Conservation (phyloP, 495 filamentous ascomycete genomes). For the Penicillium nucicola region DNA sequence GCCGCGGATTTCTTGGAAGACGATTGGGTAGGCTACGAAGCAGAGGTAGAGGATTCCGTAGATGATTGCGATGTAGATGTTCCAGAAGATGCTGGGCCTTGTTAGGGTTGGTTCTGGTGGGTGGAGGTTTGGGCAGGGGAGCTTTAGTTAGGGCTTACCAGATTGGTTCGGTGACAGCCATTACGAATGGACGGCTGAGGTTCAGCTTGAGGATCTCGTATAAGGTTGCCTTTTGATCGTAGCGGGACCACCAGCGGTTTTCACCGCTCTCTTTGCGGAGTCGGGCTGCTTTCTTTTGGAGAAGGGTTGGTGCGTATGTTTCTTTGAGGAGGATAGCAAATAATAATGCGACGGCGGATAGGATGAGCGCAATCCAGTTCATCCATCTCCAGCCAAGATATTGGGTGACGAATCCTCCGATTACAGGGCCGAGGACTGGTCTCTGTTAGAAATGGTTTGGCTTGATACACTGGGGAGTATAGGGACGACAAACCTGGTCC, state of each 20-base stretch:
- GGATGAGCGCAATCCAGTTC: conserved; percentile 75
- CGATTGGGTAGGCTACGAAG: conserved; percentile 78
- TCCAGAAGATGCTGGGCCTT: conserved; percentile 63
- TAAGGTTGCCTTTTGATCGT: conserved; percentile 61
- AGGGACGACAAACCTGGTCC: conserved; percentile 50
- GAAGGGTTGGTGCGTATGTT: conserved; percentile 73
- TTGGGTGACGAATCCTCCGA: conserved; percentile 68
- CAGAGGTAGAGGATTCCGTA: conserved; percentile 79
- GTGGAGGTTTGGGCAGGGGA: background rate
- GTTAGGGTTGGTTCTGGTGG: background rate
- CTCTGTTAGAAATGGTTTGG: background rate
- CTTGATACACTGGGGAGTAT: background rate
- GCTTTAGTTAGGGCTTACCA: conserved; percentile 47
- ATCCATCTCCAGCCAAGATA: conserved; percentile 86
- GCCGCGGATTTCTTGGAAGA: conserved; percentile 68
- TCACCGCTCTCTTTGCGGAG: conserved; percentile 73
- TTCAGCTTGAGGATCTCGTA: conserved; percentile 62
- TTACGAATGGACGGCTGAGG: conserved; percentile 70
- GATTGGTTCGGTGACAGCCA: conserved; percentile 80
- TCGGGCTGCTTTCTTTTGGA: conserved; percentile 64
- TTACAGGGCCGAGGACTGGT: conserved; percentile 49
- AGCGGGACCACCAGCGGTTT: conserved; percentile 71
- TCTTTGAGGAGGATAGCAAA: conserved; percentile 59
- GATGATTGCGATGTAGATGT: conserved; percentile 64
- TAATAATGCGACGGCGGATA: conserved; percentile 53